Conservation (phyloP, 768 basidiomycete species). For the Guyanaporus albipodus region DNA sequence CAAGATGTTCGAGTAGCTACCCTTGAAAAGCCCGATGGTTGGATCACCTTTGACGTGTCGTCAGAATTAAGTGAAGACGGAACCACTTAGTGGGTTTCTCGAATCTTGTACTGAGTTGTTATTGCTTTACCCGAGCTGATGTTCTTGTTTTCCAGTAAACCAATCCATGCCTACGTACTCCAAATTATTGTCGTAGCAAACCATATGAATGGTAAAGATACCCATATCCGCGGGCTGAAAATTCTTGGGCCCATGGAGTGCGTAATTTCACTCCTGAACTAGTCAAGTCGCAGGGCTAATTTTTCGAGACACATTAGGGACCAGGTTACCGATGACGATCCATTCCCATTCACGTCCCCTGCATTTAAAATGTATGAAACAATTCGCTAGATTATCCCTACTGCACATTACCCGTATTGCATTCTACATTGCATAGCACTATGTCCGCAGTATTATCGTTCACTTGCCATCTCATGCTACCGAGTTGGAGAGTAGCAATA, state of each 20-base stretch:
- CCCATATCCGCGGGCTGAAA: slow-evolving; percentile 88
- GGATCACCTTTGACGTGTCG: slow-evolving; percentile 85
- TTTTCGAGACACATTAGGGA: slow-evolving; percentile 32
- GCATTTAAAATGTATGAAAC: slow-evolving; percentile 75
- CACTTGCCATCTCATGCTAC: neutral
- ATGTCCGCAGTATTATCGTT: slow-evolving; percentile 11
- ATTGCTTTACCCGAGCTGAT: neutral
- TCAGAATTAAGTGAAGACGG: slow-evolving; percentile 76
- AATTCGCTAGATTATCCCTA: slow-evolving; percentile 49
- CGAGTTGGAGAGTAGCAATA: slow-evolving; percentile 6
- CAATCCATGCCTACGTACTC: slow-evolving; percentile 83
- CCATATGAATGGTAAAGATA: slow-evolving; percentile 98
- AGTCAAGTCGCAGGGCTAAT: neutral
- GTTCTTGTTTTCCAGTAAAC: slow-evolving; percentile 52
- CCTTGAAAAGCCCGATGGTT: slow-evolving; percentile 89
- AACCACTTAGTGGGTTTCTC: slow-evolving; percentile 64
- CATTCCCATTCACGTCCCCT: slow-evolving; percentile 62
- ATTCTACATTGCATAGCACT: slow-evolving; percentile 26
- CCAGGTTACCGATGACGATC: slow-evolving; percentile 54
- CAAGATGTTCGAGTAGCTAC: slow-evolving; percentile 87
- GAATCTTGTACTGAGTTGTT: neutral
- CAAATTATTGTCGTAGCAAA: slow-evolving; percentile 90
- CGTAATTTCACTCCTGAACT: slow-evolving; percentile 13
- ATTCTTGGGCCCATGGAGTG: slow-evolving; percentile 87
- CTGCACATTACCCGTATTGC: slow-evolving; percentile 24